These are phyloP conservation scores for Sclerotinia glacialis DNA, from an alignment of 2,329 filamentous ascomycete species.

Conservation along the genomic window DNA sequence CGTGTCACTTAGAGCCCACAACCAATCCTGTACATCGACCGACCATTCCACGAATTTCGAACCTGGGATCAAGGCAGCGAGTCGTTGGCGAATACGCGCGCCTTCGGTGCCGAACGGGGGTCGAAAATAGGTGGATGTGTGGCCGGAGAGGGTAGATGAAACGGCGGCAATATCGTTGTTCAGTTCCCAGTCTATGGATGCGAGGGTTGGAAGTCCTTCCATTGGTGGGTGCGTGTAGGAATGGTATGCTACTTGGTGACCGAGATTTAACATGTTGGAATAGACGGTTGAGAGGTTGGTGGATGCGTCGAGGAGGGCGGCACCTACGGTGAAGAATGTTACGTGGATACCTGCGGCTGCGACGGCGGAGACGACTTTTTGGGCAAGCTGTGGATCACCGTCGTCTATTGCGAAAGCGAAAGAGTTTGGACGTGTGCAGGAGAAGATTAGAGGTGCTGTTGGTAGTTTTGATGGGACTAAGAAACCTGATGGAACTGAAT, in stretches of 20 bases:
- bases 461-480: slow-evolving; percentile 58
- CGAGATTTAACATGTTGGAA: slow-evolving; percentile 57
- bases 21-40: slow-evolving; percentile 69
- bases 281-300: slow-evolving; percentile 65
- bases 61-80: slow-evolving; percentile 51
- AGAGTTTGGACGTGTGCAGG: slow-evolving; percentile 64
- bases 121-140: slow-evolving; percentile 58
- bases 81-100: slow-evolving; percentile 61
- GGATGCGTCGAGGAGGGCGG: slow-evolving; percentile 54
- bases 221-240: slow-evolving; percentile 68
- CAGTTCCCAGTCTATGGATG: slow-evolving; percentile 61
- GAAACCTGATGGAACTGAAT: slow-evolving; percentile 50
- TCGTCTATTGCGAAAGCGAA: slow-evolving; percentile 74
- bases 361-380: slow-evolving; percentile 60
- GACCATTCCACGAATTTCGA: slow-evolving; percentile 65
- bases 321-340: slow-evolving; percentile 69
- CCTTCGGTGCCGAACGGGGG: slow-evolving; percentile 68
- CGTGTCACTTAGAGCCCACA: slow-evolving; percentile 60
- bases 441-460: slow-evolving; percentile 58
- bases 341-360: slow-evolving; percentile 60
- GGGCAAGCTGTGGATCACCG: slow-evolving; percentile 57
- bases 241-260: slow-evolving; percentile 68
- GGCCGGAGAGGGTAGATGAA: slow-evolving; percentile 38
- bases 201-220: slow-evolving; percentile 53
- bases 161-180: slow-evolving; percentile 54